Evolutionary conservation across 441 rosid genomes (phyloP).

Genomic region (Flueggea neowawraea): DNA sequence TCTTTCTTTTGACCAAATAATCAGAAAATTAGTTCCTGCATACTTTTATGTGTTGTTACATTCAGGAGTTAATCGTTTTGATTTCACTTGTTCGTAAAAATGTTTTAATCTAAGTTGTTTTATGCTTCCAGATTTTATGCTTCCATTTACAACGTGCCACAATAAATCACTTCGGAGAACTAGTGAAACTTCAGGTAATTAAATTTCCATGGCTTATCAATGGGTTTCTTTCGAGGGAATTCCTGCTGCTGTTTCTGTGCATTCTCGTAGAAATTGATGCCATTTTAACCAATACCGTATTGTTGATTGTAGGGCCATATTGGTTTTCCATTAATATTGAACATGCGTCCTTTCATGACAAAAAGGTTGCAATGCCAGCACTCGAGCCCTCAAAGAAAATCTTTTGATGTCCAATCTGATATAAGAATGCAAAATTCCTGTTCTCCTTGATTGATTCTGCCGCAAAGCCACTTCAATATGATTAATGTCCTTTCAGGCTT

Average conservation of each 20-base stretch:
- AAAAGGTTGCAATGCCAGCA: conserved; percentile 33
- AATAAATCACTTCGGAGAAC: conserved; percentile 54
- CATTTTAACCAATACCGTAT: conserved; percentile 2
- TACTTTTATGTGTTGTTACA: not conserved
- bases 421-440: conserved; percentile 19
- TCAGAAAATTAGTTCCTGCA: not conserved
- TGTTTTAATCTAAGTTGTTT: no score
- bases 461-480: no score
- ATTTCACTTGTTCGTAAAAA: conserved; percentile 2
- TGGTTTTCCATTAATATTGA: conserved; percentile 58
- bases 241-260: not conserved
- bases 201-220: conserved; percentile 6
- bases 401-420: conserved; percentile 20
- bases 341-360: conserved; percentile 52
- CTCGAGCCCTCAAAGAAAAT: conserved; percentile 18
- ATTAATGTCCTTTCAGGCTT: no score
- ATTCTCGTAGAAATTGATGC: conserved; percentile 3
- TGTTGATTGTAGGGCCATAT: conserved; percentile 65
- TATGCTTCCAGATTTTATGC: conserved; percentile 68
- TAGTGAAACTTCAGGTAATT: conserved; percentile 65
- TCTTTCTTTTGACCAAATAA: no score
- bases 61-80: not conserved
- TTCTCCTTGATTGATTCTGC: no score
- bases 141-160: conserved; percentile 81
- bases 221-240: not conserved